These are phyloP conservation scores for Eucalyptus microcorys DNA, from an alignment of 345 rosid species.

Conservation along the genomic window DNA sequence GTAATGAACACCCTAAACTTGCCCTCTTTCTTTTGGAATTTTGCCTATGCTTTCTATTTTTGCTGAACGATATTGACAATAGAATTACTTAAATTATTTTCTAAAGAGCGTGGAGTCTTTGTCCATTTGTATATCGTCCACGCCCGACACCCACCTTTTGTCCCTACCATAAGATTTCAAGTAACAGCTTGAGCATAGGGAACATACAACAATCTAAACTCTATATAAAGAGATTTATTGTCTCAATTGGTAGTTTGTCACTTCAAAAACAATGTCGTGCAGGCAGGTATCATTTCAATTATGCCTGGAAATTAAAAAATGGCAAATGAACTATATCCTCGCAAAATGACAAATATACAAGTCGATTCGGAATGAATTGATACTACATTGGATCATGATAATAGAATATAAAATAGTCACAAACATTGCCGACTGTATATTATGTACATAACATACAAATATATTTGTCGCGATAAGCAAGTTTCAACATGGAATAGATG, in stretches of 20 bases:
- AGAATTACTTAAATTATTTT: background rate
- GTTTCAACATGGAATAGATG: background rate
- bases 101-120: background rate
- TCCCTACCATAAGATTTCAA: background rate
- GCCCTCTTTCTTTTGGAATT: background rate
- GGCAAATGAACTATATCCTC: background rate
- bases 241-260: background rate
- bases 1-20: background rate
- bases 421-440: fast-evolving
- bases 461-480: background rate
- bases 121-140: background rate
- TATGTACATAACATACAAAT: background rate
- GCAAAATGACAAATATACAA: background rate
- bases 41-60: background rate
- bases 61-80: background rate
- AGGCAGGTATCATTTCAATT: background rate
- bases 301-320: background rate
- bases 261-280: background rate
- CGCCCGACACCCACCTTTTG: background rate
- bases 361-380: background rate
- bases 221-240: background rate
- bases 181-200: background rate
- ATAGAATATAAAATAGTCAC: background rate
- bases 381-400: background rate
- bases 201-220: background rate